A percentile compares a stretch with the other conserved stretches of the same genome.
phyloP scores from a whole-genome alignment of 1,284 basidiomycete species.

The Ustilago cynodontis region DNA sequence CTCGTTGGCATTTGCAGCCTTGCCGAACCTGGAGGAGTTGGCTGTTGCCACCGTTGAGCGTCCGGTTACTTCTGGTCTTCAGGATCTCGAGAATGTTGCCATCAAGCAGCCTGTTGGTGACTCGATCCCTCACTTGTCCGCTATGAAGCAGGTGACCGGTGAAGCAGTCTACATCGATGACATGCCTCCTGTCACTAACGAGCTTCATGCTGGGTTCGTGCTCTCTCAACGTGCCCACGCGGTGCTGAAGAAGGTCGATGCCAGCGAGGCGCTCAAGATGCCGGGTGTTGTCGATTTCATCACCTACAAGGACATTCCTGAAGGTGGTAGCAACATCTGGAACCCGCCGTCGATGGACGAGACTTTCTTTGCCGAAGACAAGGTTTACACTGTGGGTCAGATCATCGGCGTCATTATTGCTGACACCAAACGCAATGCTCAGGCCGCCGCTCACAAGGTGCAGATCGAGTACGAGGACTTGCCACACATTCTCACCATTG shows the following conservation, averaged over 20 bases:
- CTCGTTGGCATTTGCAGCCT: constrained; percentile 4
- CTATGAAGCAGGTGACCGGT: constrained; percentile 70
- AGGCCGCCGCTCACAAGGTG: constrained; percentile 68
- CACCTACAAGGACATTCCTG: constrained; percentile 65
- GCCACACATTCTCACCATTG: constrained; percentile 69
- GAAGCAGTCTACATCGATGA: constrained; percentile 70
- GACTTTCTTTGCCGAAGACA: constrained; percentile 68
- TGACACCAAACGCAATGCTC: constrained; percentile 68
- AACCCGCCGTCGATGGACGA: constrained; percentile 69
- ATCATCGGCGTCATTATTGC: constrained; percentile 69
- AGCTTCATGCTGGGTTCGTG: constrained; percentile 68
- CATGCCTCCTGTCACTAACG: constrained; percentile 64
- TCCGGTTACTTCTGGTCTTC: constrained; percentile 48
- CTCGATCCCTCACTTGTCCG: constrained; percentile 67
- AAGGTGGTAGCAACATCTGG: constrained; percentile 69
- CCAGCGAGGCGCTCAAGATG: constrained; percentile 64
- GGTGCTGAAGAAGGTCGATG: constrained; percentile 66
- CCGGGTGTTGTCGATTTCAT: constrained; percentile 67
- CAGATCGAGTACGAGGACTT: constrained; percentile 70
- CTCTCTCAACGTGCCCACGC: constrained; percentile 69
- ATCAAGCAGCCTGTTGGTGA: constrained; percentile 59
- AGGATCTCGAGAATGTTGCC: constrained; percentile 58
- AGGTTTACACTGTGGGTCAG: constrained; percentile 68
- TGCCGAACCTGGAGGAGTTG: constrained; percentile 53
- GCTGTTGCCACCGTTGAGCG: constrained; percentile 46